A percentile compares a stretch with the other conserved stretches of the same genome.
phyloP scores from a whole-genome alignment of 2,329 filamentous ascomycete genomes.

The Lecanicillium sp. region DNA sequence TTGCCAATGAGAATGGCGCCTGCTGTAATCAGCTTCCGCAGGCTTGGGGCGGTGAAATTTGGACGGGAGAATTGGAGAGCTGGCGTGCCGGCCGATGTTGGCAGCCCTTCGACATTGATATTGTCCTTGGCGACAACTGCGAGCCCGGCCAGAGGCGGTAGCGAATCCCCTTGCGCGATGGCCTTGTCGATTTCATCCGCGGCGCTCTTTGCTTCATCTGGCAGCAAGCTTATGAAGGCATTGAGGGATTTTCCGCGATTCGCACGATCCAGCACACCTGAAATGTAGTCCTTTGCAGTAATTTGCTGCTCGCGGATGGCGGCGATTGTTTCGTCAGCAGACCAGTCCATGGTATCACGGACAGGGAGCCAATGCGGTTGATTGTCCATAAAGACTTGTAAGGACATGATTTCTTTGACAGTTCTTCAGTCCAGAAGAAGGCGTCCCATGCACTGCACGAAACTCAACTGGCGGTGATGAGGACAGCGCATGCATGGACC shows the following conservation, averaged over 20 bases:
- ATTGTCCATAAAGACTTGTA: too few relatives aligned
- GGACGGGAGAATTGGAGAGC: slow-evolving; percentile 8
- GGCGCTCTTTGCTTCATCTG: slow-evolving; percentile 4
- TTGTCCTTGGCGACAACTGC: slow-evolving; percentile 16
- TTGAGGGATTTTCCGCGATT: slow-evolving; percentile 4
- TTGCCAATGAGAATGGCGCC: slow-evolving; percentile 30
- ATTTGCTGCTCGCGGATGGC: slow-evolving; percentile 7
- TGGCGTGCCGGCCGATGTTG: slow-evolving; percentile 11
- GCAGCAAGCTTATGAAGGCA: slow-evolving; percentile 4
- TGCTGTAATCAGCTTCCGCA: slow-evolving; percentile 13
- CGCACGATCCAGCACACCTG: slow-evolving; percentile 3
- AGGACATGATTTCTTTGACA: too few relatives aligned
- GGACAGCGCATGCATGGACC: too few relatives aligned
- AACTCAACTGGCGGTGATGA: too few relatives aligned
- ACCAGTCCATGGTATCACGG: background rate
- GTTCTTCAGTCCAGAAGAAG: too few relatives aligned
- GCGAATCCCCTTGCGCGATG: slow-evolving; percentile 7
- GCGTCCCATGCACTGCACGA: too few relatives aligned
- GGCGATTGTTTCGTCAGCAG: slow-evolving; percentile 6
- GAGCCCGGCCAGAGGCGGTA: slow-evolving; percentile 13
- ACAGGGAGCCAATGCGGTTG: too few relatives aligned
- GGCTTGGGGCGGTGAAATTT: slow-evolving; percentile 10
- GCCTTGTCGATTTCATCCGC: slow-evolving; percentile 6
- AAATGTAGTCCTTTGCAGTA: slow-evolving; percentile 5
- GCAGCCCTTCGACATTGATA: slow-evolving; percentile 11